Evolutionary conservation across 108 stramenopile genomes (phyloP).

Genomic region (Nitzschia putrida): DNA sequence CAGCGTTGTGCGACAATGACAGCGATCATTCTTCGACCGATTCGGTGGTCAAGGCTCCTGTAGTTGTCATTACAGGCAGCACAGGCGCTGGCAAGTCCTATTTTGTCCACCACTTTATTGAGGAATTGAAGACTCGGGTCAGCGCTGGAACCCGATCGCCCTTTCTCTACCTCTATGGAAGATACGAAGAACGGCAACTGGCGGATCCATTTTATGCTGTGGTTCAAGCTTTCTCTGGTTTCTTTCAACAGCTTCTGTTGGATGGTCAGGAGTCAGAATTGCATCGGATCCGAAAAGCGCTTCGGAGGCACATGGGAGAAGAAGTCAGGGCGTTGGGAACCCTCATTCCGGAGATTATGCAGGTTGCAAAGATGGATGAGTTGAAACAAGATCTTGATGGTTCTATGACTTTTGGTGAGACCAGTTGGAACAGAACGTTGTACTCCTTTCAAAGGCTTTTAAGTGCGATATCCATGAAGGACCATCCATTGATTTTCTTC

Average conservation of each 20-base stretch:
- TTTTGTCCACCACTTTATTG: slow-evolving; percentile 21
- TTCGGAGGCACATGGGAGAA: slow-evolving; percentile 8
- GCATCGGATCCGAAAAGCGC: slow-evolving; percentile 15
- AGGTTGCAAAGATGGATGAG: too few relatives aligned
- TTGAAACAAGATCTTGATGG: too few relatives aligned
- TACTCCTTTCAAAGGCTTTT: slow-evolving; percentile 31
- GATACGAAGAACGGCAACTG: slow-evolving; percentile 26
- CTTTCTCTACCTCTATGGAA: slow-evolving; percentile 32
- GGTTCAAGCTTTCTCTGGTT: slow-evolving; percentile 18
- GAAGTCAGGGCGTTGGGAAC: slow-evolving; percentile 8
- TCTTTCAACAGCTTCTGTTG: slow-evolving; percentile 15
- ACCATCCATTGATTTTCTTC: slow-evolving; percentile 36
- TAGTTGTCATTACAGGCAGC: slow-evolving; percentile 19
- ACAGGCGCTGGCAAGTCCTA: slow-evolving; percentile 40
- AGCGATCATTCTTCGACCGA: background rate
- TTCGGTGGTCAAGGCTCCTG: slow-evolving; percentile 9
- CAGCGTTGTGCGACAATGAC: background rate
- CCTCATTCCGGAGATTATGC: slow-evolving; percentile 15
- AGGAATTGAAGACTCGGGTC: slow-evolving; percentile 1
- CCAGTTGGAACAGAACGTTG: slow-evolving; percentile 25
- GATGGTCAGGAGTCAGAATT: background rate
- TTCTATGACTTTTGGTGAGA: background rate
- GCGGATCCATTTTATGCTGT: slow-evolving; percentile 33
- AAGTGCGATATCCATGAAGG: slow-evolving; percentile 16
- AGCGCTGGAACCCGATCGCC: slow-evolving; percentile 1